Percentiles rank a stretch among this genome's conserved stretches.
Conservation (phyloP, 116 monocot genomes). For the Cymodocea nodosa region DNA sequence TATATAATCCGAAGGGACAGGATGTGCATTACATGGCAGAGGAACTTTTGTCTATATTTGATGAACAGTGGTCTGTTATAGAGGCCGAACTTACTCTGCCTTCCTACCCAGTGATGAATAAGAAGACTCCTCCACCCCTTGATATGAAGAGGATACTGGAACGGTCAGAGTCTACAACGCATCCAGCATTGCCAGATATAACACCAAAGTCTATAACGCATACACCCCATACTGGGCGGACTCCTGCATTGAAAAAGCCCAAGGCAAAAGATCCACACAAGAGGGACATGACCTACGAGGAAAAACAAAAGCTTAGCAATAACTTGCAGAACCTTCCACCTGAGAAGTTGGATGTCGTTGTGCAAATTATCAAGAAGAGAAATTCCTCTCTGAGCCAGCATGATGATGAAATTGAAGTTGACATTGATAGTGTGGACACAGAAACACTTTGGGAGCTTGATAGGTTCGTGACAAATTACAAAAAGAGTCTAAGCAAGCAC, state of each 20-base stretch:
- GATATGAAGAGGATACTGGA: constrained; percentile 36
- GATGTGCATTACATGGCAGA: constrained; percentile 69
- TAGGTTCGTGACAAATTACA: constrained; percentile 64
- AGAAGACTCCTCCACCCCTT: constrained; percentile 22
- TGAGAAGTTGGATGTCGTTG: constrained; percentile 55
- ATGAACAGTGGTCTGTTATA: constrained; percentile 45
- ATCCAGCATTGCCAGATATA: constrained; percentile 17
- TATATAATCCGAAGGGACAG: constrained; percentile 60
- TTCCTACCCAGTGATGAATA: neutral
- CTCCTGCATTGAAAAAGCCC: constrained; percentile 41
- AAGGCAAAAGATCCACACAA: constrained; percentile 58
- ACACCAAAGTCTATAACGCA: constrained; percentile 8
- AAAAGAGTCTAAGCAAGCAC: constrained; percentile 65
- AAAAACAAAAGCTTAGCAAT: constrained; percentile 56
- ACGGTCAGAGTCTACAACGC: constrained; percentile 44
- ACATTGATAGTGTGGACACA: constrained; percentile 54
- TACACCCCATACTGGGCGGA: constrained; percentile 12
- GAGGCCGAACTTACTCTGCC: constrained; percentile 31
- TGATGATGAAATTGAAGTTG: constrained; percentile 71
- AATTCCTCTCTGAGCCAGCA: constrained; percentile 46
- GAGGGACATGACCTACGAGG: constrained; percentile 69
- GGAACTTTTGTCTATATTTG: constrained; percentile 35
- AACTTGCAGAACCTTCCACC: constrained; percentile 55
- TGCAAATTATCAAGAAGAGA: constrained; percentile 69
- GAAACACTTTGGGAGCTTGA: constrained; percentile 83